These are phyloP conservation scores for Phoma sp. DNA, from an alignment of 2,329 filamentous ascomycete species.

Conservation along the genomic window DNA sequence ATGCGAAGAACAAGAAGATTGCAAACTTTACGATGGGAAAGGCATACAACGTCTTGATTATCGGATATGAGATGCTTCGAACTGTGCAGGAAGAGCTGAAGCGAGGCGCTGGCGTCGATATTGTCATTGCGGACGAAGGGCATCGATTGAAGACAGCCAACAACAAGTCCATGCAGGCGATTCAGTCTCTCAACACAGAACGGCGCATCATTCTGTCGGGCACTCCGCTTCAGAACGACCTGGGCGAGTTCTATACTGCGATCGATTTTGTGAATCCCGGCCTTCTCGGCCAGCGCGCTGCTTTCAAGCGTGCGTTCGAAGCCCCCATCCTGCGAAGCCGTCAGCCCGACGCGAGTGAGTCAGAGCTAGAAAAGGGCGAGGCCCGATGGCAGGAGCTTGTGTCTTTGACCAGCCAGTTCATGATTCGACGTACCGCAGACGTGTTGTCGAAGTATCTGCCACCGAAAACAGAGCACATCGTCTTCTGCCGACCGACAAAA, in stretches of 20 bases:
- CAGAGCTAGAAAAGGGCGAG: slow-evolving; percentile 69
- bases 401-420: slow-evolving; percentile 67
- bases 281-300: slow-evolving; percentile 65
- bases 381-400: slow-evolving; percentile 67
- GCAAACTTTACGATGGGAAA: slow-evolving; percentile 73
- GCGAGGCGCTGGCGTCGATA: slow-evolving; percentile 69
- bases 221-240: slow-evolving; percentile 72
- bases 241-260: slow-evolving; percentile 71
- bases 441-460: slow-evolving; percentile 71
- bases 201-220: slow-evolving; percentile 69
- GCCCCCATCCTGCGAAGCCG: slow-evolving; percentile 67
- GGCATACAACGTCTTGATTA: slow-evolving; percentile 73
- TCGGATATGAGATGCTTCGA: slow-evolving; percentile 74
- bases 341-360: slow-evolving; percentile 66
- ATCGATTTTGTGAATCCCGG: slow-evolving; percentile 74
- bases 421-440: slow-evolving; percentile 69
- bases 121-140: slow-evolving; percentile 73
- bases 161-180: slow-evolving; percentile 71
- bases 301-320: slow-evolving; percentile 70
- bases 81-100: slow-evolving; percentile 70
- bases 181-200: slow-evolving; percentile 67
- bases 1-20: slow-evolving; percentile 63
- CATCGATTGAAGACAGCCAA: slow-evolving; percentile 72
- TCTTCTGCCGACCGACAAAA: slow-evolving; percentile 69
- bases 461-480: slow-evolving; percentile 70